phyloP scores from a whole-genome alignment of 495 filamentous ascomycete species.

The Beverwykella pulmonaria region DNA sequence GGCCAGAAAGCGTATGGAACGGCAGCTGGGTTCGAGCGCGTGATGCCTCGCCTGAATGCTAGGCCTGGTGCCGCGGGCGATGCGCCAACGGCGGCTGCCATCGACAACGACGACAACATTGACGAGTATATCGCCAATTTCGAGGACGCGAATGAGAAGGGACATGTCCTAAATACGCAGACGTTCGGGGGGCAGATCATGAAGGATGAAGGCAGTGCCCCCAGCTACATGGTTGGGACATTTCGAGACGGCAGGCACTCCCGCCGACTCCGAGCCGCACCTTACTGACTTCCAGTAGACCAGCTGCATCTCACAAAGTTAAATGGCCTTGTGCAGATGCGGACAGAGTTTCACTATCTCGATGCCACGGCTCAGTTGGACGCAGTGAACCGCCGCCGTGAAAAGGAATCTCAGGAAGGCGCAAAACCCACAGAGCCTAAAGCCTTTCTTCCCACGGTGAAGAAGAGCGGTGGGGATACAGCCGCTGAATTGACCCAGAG shows the following conservation, averaged over 20 bases:
- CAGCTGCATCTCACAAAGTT: slow-evolving; percentile 71
- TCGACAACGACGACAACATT: slow-evolving; percentile 44
- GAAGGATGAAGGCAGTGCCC: slow-evolving; percentile 59
- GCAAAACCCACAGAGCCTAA: slow-evolving; percentile 54
- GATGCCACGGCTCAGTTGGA: slow-evolving; percentile 65
- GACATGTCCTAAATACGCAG: slow-evolving; percentile 58
- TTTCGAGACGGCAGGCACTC: slow-evolving; percentile 62
- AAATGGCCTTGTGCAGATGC: slow-evolving; percentile 69
- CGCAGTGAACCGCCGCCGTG: slow-evolving; percentile 39
- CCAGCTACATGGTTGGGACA: slow-evolving; percentile 72
- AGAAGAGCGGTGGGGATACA: slow-evolving; percentile 62
- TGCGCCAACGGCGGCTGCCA: slow-evolving; percentile 24
- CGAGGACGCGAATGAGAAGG: slow-evolving; percentile 53
- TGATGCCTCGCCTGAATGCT: neutral
- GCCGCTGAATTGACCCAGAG: slow-evolving; percentile 12
- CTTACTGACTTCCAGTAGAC: slow-evolving; percentile 47
- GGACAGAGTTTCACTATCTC: slow-evolving; percentile 74
- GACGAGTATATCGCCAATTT: slow-evolving; percentile 53
- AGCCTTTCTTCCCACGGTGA: slow-evolving; percentile 63
- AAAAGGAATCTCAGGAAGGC: slow-evolving; percentile 50
- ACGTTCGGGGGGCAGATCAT: slow-evolving; percentile 71
- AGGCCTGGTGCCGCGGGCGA: slow-evolving; percentile 11
- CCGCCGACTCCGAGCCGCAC: neutral
- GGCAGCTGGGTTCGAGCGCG: slow-evolving; percentile 54
- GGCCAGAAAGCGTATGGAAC: slow-evolving; percentile 62